Base-by-base conservation (phyloP, 192 early-diverging fungal genomes). In the Coemansia sp. region DNA sequence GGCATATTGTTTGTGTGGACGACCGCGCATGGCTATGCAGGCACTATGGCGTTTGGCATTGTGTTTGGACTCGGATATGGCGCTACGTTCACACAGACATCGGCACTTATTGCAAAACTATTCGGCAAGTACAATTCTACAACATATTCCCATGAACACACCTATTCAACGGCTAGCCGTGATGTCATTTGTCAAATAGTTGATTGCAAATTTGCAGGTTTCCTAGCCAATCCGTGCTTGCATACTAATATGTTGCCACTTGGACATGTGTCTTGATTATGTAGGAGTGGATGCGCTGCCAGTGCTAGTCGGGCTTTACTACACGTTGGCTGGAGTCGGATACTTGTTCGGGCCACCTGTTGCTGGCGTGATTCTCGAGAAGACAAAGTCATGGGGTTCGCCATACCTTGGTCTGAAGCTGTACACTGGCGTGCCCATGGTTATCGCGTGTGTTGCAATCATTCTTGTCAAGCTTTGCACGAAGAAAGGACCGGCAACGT, bases 41-140 rank as follows among this genome's bases (percentile, higher is more conserved):
- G 72, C 16, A 83, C 76, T 17, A 74, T 83, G 81, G 81, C 67
- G 24, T 83, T 83, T 75, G 81, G 75, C n/a, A 72, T 83, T 54
- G 60, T 77, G 35, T 83, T 75, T 75, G 81, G 81, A 34, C 54
- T 83, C 21, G 81, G 81, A 36, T 83, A 83, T 35, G 81, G 81
- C 29, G 76, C 81, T 16, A 83, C 67, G 39, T 83, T 78, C 59
- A 83, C 81, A 40, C 81, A 83, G 51, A 83, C 81, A 10, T 73
- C 81, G 14, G 63, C 76, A 11, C 74, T 83, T 64, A 68, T 83
- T 4, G 81, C 81, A 44, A 78, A 67, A 37, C 73, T 67, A 46
- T 83, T 83, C 46, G 81, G 81, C 68, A 83, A 78, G 81, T 71
- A 46, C 65, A 24, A 1, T 8, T 35, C 36, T 61, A 4, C 39